Base-by-base conservation (phyloP, 1,284 basidiomycete genomes). In the Melampsora americana region DNA sequence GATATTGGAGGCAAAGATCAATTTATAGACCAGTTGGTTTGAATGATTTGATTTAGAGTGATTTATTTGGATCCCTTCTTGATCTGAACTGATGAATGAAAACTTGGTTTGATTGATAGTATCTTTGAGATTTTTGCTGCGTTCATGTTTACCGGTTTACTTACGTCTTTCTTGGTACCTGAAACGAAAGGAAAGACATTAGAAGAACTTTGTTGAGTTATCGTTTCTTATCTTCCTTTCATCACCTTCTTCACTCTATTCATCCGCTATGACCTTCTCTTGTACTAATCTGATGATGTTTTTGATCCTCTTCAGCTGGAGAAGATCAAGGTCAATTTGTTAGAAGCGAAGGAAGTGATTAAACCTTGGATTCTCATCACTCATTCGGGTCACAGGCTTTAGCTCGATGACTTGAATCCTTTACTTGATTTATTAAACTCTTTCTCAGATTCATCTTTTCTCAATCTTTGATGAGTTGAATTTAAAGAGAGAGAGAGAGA, bases 271-370 rank as follows among this genome's bases (percentile, higher is more conserved):
- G 28, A 59, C 3, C 20, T 7, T n/a, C 7, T 28, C 5, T 1
- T 23, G n/a, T 59, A n/a, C 28, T 28, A 5, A 23, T 14, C 9
- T 23, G 28, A 59, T 59, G 9, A 9, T 59, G 5, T 28, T 28
- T 11, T 5, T 23, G n/a, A 16, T 28, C 16, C 9, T 59, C 1
- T 42, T 14, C 28, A 69, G 68, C 79, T 1, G 79, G 79, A 65
- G 80, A 81, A 62, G 77, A 78, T 28, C 79, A 81, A 69, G 78
- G 79, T 14, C 65, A 79, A 42, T 80, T 80, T 74, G 77, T 79
- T 42, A 39, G 44, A 62, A 74, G 50, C 26, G 48, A 28, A 73
- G 59, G 5, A 42, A 42, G 11, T 42, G 39, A 9, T 42, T 11
- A 42, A 42, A 11, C 39, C 39, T 42, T 42, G 12, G 11, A 9